Evolutionary conservation across 2,329 filamentous ascomycete genomes (phyloP), one percentile per base, ranked within the genome.

Genomic region (Ophiostoma perfectum): DNA sequence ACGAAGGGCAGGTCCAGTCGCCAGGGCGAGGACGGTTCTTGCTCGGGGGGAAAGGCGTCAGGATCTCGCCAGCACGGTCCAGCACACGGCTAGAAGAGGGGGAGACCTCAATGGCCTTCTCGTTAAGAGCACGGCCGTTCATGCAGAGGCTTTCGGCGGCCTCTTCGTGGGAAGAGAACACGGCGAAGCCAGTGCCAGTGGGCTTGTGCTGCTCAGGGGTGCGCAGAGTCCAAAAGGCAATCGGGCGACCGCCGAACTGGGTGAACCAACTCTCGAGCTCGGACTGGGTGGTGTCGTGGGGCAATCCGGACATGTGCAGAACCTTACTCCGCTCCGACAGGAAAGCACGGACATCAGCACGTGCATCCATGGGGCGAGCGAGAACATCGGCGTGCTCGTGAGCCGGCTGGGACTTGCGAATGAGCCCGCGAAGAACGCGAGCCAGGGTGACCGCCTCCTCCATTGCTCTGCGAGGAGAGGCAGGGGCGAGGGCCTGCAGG

Each of bases 261-360:
- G 95, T 99, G 78, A 98, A 99, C 95, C 95, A 99, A 81, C 93
- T 97, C 82, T 99, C 95, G 38, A 99, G 86, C 81, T 99, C 95
- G 3, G 94, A 98, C 81, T 99, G 95, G 1, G 95, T 99, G 47
- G 95, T 99, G 75, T 99, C 95, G 78, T 99, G 95, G 62, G 95
- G 95, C 66, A 99, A 85, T 65, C 95, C 95, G 75, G 93, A 97
- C 89, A 99, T 94, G 80, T 99, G 95, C 68, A 99, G 86, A 52
- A 99, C 94, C 81, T 99, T 99, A 83, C 93, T 97, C 70, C 95
- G 88, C 81, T 99, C 95, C 2, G 92, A 92, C 69, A 99, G 82
- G 81, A 99, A 99, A 67, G 95, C 95, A 74, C 95, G 88, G 62
- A 99, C 95, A 79, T 99, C 95, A 71, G 95, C 95, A 74, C 93